phyloP scores from a whole-genome alignment of 1,284 basidiomycete genomes.

The Rhodotorula sp. region DNA sequence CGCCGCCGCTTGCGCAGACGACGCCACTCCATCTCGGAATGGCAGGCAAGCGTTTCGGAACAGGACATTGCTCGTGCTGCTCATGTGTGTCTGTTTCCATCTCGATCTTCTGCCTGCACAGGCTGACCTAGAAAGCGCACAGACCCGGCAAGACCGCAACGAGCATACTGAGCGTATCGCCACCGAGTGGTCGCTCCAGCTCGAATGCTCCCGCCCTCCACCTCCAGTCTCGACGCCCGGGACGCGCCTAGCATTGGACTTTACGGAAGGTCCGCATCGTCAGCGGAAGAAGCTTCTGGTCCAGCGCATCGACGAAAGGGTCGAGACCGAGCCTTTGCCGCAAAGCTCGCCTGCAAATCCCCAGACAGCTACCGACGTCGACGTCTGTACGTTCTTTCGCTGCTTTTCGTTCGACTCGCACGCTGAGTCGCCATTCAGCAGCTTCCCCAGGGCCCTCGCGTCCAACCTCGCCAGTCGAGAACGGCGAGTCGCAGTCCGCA shows the following conservation, averaged over 20 bases:
- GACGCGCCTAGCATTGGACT: slow-evolving; percentile 12
- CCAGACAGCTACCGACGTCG: not conserved
- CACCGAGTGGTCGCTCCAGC: slow-evolving; percentile 13
- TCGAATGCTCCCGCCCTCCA: not conserved
- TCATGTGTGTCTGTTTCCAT: slow-evolving; percentile 2
- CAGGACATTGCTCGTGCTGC: slow-evolving; percentile 15
- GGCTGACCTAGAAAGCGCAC: not conserved
- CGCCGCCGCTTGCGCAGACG: slow-evolving; percentile 16
- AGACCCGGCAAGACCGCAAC: slow-evolving; percentile 18
- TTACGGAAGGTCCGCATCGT: slow-evolving; percentile 28
- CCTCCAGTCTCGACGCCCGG: not conserved
- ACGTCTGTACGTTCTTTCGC: too few species aligned
- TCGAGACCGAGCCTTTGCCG: too few species aligned
- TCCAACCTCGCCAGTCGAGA: not conserved
- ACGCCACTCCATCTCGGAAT: slow-evolving; percentile 6
- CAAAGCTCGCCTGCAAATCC: too few species aligned
- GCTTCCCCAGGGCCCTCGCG: not conserved
- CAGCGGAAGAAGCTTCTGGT: slow-evolving; percentile 28
- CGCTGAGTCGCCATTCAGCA: not conserved
- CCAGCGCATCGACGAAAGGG: not conserved
- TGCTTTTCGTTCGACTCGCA: not conserved
- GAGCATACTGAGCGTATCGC: slow-evolving; percentile 11
- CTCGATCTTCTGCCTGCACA: too few species aligned
- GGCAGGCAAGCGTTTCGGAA: slow-evolving; percentile 21
- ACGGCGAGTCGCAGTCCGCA: not conserved